Evolutionary conservation across 306 rosid species (phyloP).

Genomic region (Biancaea sappan): DNA sequence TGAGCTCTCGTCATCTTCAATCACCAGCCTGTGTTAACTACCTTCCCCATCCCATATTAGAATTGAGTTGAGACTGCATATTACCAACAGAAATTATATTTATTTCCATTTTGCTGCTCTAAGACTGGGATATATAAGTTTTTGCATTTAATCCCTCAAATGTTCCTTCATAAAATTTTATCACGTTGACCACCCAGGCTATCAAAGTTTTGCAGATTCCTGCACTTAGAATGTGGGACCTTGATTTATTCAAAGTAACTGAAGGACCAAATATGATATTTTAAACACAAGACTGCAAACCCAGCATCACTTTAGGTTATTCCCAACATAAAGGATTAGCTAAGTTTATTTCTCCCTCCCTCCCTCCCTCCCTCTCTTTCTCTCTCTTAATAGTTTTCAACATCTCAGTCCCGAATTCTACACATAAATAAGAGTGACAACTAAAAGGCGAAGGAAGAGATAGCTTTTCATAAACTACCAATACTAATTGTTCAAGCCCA

Average conservation of each 20-base stretch:
- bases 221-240: background rate
- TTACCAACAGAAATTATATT: conserved; percentile 8
- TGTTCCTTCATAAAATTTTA: conserved; percentile 18
- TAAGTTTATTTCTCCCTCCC: background rate
- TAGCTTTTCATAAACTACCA: background rate
- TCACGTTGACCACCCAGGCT: background rate
- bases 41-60: background rate
- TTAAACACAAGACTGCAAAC: background rate
- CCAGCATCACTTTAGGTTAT: conserved; percentile 3
- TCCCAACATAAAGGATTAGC: background rate
- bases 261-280: conserved; percentile 8
- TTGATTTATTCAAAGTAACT: conserved; percentile 9
- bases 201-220: background rate
- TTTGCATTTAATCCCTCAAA: background rate
- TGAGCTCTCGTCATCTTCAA: conserved; percentile 8
- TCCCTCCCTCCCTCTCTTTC: too few relatives aligned
- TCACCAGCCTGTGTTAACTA: conserved; percentile 16
- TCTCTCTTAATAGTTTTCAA: too few relatives aligned
- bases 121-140: background rate
- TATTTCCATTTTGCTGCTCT: background rate
- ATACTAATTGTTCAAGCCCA: background rate
- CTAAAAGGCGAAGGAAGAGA: background rate
- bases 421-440: background rate
- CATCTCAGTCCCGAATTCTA: background rate
- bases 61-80: conserved; percentile 21